phyloP scores from a whole-genome alignment of 345 rosid genomes.

The Heritiera littoralis region DNA sequence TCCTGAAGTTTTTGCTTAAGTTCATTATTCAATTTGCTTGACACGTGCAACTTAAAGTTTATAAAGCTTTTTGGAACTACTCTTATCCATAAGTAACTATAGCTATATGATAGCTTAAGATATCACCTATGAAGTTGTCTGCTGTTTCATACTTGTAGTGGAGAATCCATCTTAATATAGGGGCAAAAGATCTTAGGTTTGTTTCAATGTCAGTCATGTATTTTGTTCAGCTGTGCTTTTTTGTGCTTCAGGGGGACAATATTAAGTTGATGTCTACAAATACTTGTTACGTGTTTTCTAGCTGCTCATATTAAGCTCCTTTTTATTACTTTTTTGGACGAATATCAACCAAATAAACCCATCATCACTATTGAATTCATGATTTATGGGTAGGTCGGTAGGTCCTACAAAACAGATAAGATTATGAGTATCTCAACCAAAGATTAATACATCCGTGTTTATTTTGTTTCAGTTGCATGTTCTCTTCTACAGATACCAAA shows the following conservation, averaged over 20 bases:
- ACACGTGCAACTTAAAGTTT: neutral
- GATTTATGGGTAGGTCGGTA: neutral
- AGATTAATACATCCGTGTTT: neutral
- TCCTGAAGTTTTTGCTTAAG: neutral
- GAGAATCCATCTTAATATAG: neutral
- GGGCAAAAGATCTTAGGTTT: neutral
- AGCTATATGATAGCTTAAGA: neutral
- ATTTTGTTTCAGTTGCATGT: neutral
- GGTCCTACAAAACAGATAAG: neutral
- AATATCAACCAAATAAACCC: neutral
- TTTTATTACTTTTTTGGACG: neutral
- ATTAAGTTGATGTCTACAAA: slow-evolving; percentile 7
- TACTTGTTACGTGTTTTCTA: neutral
- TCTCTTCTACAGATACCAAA: neutral
- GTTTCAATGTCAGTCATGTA: neutral
- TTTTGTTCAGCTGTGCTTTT: neutral
- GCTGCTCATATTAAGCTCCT: neutral
- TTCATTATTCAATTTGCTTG: neutral
- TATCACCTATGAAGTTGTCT: neutral
- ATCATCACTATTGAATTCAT: neutral
- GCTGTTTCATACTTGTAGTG: neutral
- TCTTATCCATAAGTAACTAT: neutral
- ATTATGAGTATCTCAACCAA: neutral
- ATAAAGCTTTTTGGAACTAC: too few relatives aligned
- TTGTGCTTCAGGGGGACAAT: neutral